Base-by-base conservation (phyloP, 352 stramenopile species). In the Globisporangium polare region DNA sequence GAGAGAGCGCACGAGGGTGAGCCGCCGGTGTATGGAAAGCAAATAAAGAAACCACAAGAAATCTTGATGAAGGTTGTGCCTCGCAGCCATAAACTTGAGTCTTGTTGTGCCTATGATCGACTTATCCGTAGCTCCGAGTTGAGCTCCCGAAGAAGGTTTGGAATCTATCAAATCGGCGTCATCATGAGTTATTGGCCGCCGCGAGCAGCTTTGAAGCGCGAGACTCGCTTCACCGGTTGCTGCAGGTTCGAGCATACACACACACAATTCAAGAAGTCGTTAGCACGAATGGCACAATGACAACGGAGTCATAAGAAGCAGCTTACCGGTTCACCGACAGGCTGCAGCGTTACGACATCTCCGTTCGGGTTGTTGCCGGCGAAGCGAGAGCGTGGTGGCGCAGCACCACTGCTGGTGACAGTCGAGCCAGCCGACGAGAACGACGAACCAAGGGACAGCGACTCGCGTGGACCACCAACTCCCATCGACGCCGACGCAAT, bases 221-320 rank as follows among this genome's bases (percentile, higher is more conserved):
- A 95, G 1, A 95, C 86, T 33, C 86, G 83, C 65, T 93, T 88
- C 41, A 93, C 83, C 9, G 85, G 84, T 90, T 90, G 75, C 84
- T 94, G 33, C 12, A 31, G 1, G 2, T 12, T 58, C 7, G 24
- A 43, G 43, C 18, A 42, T 24, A 63, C 8, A 61, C n/a, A 53
- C 29, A 51, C 13, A 51, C 18, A 51, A 29, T 9, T 4, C 33
- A 51, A 9, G 58, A 45, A 9, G 5, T 20, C 27, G 12, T 53
- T 22, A 63, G 1, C 50, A 64, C 29, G 17, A 7, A 29, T 43
- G 2, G 46, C 54, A 47, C 1, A 33, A 20, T 42, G 58, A 15
- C 45, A 59, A 46, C 39, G 29, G 3, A 31, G 22, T 15, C 18
- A 29, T 29, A 3, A 18, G 6, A 39, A 29, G 29, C 18, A 26